Base-by-base conservation (phyloP, 306 rosid genomes). In the Fragaria ananassa region DNA sequence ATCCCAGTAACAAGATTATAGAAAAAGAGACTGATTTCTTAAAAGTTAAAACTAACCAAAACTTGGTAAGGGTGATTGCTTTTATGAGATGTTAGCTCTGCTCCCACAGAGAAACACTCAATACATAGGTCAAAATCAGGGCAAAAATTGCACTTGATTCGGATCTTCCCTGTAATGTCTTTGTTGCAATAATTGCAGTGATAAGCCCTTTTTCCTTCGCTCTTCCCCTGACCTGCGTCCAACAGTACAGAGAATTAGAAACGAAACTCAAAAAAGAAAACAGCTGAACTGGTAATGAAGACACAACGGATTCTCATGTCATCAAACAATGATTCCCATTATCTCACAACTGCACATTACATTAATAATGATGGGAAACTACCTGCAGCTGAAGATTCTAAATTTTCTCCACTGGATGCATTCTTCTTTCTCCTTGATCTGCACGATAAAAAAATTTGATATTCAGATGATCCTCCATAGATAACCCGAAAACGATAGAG, bases 141-240 rank as follows among this genome's bases (percentile, higher is more conserved):
- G 89, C 99, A 96, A 78, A 78, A 39, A 51, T 82, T 88, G 85
- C 99, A 96, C 87, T 96, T 96, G 71, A 92, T 96, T 41, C 96
- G 97, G 76, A 96, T 87, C 84, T 91, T 96, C 67, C 99, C 99
- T 0, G 98, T 87, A 77, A 96, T 91, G 82, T 96, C 99, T 85
- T 96, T 96, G 84, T 92, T 89, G 85, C 99, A 96, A 81, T 92
- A 96, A 79, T 96, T 96, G 89, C 99, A 96, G 81, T 96, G 99
- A 84, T 96, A 74, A 71, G 96, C 99, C 81, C 83, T 87, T 73
- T 95, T 95, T 50, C 97, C 97, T 54, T 92, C 99, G 76, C 89
- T 82, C 57, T 90, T 21, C 68, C 93, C 99, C 81, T 85, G 99
- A 72, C 98, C 99, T 96, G 82, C 51, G 27, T 72, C 83, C 76